Base-by-base conservation (phyloP, 2,329 filamentous ascomycete genomes). In the Knoxdaviesia capensis region DNA sequence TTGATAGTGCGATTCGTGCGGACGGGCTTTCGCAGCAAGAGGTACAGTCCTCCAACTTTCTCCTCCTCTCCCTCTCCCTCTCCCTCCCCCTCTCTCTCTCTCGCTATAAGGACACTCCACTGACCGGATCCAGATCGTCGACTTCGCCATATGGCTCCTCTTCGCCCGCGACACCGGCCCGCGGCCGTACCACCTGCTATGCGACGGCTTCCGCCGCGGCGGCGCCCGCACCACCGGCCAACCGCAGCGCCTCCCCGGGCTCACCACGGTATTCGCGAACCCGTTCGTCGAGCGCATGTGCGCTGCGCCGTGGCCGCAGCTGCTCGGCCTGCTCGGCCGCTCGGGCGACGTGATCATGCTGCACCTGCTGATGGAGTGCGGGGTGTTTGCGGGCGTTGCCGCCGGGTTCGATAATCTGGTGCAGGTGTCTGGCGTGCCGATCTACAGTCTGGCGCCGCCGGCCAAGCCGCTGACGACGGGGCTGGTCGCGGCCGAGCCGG, bases 281-380 rank as follows among this genome's bases (percentile, higher is more conserved):
- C 69, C 69, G 34, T 74, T 83, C 56, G 77, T 82, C 9, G 63
- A 72, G 31, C 62, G 65, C 5, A 62, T 98, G 41, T 92, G 81
- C 56, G 58, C 65, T 29, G 56, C 64, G 6, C 72, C 80, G 35
- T 98, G 90, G 90, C 74, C 77, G 8, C 70, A 79, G 44, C 54
- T 94, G 7, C 69, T 92, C 11, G 65, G 68, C 30, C 60, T 94
- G 5, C 60, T 96, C 7, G 90, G 88, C 0, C 69, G 68, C 45
- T 74, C 74, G 39, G 83, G 83, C 3, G 81, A 92, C 46, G 66
- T 66, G 29, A 76, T 88, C 45, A 84, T 94, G 72, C 68, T 83
- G 41, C 69, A 80, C 49, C 61, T 94, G 44, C 64, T 96, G 5
- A 57, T 87, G 2, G 74, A 90, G 46, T 83, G 78, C 55, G 80